phyloP scores from a whole-genome alignment of 1,284 basidiomycete species.

The Mycosarcoma mackinlayi region DNA sequence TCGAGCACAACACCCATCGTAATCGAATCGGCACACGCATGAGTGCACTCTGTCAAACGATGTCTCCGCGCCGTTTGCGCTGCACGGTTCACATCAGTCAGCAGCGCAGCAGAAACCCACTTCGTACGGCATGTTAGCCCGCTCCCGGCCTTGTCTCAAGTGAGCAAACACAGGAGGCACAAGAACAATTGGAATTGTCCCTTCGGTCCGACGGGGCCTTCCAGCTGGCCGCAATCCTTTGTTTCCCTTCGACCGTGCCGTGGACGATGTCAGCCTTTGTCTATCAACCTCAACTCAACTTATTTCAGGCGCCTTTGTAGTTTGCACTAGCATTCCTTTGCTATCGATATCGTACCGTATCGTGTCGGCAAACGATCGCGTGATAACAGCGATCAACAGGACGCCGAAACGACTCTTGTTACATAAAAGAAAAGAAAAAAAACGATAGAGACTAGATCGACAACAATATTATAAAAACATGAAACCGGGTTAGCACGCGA shows the following conservation, averaged over 20 bases:
- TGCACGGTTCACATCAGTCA: conserved; percentile 2
- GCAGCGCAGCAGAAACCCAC: background rate
- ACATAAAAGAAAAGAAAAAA: background rate
- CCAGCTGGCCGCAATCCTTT: too few species aligned
- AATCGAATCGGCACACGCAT: too few species aligned
- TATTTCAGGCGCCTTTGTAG: background rate
- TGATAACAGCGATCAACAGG: too few species aligned
- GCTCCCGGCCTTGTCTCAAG: background rate
- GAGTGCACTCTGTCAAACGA: too few species aligned
- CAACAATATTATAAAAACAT: background rate
- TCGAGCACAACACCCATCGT: too few species aligned
- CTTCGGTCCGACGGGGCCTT: background rate
- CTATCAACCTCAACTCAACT: too few species aligned
- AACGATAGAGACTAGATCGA: background rate
- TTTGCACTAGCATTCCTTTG: background rate
- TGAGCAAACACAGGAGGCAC: background rate
- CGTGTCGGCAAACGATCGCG: background rate
- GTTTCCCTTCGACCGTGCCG: too few species aligned
- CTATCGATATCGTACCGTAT: background rate
- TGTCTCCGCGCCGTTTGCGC: too few species aligned
- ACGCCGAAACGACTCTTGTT: too few species aligned
- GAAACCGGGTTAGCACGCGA: conserved; percentile 1
- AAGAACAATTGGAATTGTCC: conserved; percentile 1
- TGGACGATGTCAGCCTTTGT: too few species aligned
- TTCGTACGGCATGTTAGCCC: background rate